A percentile compares a stretch with the other conserved stretches of the same genome.
Conservation (phyloP, 176 grass and related monocot species). For the Rhipidocladum racemiflorum region DNA sequence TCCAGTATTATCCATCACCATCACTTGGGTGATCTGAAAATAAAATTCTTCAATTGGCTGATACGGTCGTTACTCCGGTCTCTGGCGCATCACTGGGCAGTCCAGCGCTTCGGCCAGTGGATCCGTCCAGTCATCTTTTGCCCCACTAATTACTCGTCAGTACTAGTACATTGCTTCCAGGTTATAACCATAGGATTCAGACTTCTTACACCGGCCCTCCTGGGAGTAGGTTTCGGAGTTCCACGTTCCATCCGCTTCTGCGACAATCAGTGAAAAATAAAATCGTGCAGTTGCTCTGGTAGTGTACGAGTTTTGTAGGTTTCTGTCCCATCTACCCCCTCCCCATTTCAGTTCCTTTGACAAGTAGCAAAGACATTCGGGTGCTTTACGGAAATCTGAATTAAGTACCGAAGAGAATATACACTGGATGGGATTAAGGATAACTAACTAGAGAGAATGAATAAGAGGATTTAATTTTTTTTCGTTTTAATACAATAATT, state of each 20-base stretch:
- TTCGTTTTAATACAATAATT: no score
- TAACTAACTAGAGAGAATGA: no score
- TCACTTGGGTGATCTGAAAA: background rate
- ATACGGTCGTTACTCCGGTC: background rate
- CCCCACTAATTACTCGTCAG: background rate
- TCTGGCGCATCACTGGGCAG: background rate
- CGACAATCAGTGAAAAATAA: background rate
- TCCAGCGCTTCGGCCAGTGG: background rate
- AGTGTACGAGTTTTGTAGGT: background rate
- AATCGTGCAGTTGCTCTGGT: background rate
- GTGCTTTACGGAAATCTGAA: no score
- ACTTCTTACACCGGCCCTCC: background rate
- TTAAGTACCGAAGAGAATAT: no score
- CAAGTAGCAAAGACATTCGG: no score
- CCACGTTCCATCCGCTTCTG: background rate
- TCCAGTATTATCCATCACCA: background rate
- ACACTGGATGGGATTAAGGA: no score
- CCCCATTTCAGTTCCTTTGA: no score
- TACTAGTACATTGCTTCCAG: background rate
- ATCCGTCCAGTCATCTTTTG: background rate
- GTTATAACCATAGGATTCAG: background rate
- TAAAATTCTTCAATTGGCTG: background rate
- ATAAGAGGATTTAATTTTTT: no score
- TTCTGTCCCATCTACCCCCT: background rate
- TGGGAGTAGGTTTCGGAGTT: background rate